Evolutionary conservation across 495 filamentous ascomycete species (phyloP).

Genomic region (Filosporella fistucella): DNA sequence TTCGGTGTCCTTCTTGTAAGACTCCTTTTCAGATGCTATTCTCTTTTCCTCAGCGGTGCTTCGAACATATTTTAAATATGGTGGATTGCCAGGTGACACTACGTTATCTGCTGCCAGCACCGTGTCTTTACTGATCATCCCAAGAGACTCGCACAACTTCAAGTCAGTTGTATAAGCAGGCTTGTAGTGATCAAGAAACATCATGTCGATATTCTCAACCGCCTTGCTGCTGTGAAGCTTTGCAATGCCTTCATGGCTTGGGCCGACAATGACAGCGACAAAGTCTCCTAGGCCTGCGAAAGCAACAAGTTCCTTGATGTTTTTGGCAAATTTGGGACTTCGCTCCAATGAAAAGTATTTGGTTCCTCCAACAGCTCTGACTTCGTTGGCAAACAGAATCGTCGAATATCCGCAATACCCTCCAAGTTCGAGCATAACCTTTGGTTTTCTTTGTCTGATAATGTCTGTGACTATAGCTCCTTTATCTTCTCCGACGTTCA

Average conservation of each 20-base stretch:
- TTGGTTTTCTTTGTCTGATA: constrained; percentile 59
- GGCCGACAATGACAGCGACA: constrained; percentile 63
- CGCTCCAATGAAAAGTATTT: constrained; percentile 63
- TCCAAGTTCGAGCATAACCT: constrained; percentile 72
- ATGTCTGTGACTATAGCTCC: constrained; percentile 60
- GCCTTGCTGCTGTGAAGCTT: constrained; percentile 43
- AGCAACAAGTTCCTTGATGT: constrained; percentile 57
- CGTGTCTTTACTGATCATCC: constrained; percentile 54
- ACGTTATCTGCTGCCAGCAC: constrained; percentile 73
- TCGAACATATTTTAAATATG: constrained; percentile 63
- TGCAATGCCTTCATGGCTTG: constrained; percentile 54
- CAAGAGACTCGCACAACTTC: constrained; percentile 66
- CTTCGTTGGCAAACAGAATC: constrained; percentile 62
- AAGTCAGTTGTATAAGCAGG: constrained; percentile 65
- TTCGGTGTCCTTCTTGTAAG: constrained; percentile 26
- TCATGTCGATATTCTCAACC: constrained; percentile 53
- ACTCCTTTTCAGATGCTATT: constrained; percentile 25
- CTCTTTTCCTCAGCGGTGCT: constrained; percentile 47
- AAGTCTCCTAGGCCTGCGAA: constrained; percentile 63
- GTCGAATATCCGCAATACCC: constrained; percentile 80
- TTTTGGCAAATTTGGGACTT: constrained; percentile 61
- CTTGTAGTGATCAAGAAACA: constrained; percentile 76
- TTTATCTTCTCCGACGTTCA: constrained; percentile 75
- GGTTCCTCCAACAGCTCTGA: constrained; percentile 53
- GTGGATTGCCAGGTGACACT: constrained; percentile 68